A percentile compares a stretch with the other conserved stretches of the same genome.
Evolutionary conservation across 2,329 filamentous ascomycete species (phyloP).

Genomic region (Drechslerella dactyloides): DNA sequence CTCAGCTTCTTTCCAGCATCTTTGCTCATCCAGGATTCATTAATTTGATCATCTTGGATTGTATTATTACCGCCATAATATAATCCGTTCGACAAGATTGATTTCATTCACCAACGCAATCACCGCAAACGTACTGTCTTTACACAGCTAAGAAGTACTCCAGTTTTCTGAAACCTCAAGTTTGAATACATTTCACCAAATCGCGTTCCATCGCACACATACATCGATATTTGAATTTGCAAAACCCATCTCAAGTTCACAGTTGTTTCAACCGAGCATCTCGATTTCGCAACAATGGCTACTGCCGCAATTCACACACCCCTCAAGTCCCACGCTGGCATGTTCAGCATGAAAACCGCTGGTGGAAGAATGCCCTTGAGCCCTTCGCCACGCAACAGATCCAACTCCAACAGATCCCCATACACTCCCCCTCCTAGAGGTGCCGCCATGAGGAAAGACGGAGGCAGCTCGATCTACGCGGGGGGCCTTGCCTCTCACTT

Average conservation of each 20-base stretch:
- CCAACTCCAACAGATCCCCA: conserved; percentile 70
- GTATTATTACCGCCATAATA: conserved; percentile 51
- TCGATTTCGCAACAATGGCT: conserved; percentile 71
- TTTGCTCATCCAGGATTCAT: conserved; percentile 48
- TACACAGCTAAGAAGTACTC: conserved; percentile 38
- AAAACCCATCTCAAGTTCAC: conserved; percentile 19
- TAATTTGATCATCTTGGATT: conserved; percentile 51
- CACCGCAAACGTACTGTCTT: conserved; percentile 34
- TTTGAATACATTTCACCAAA: not conserved
- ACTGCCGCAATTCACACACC: conserved; percentile 83
- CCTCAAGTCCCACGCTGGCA: conserved; percentile 89
- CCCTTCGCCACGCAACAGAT: conserved; percentile 77
- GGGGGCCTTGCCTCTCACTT: conserved; percentile 62
- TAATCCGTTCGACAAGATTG: conserved; percentile 51
- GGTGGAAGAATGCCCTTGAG: conserved; percentile 94
- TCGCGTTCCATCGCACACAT: not conserved
- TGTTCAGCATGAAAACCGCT: conserved; percentile 90
- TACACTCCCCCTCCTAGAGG: conserved; percentile 69
- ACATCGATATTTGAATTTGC: conserved; percentile 15
- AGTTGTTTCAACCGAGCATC: not conserved
- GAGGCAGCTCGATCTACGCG: conserved; percentile 66
- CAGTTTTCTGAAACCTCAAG: conserved; percentile 5
- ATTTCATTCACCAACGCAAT: not conserved
- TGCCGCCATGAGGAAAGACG: conserved; percentile 62
- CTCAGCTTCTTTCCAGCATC: conserved; percentile 2